Evolutionary conservation across 140 eudicot genomes (phyloP).

Genomic region (Stevia rebaudiana): DNA sequence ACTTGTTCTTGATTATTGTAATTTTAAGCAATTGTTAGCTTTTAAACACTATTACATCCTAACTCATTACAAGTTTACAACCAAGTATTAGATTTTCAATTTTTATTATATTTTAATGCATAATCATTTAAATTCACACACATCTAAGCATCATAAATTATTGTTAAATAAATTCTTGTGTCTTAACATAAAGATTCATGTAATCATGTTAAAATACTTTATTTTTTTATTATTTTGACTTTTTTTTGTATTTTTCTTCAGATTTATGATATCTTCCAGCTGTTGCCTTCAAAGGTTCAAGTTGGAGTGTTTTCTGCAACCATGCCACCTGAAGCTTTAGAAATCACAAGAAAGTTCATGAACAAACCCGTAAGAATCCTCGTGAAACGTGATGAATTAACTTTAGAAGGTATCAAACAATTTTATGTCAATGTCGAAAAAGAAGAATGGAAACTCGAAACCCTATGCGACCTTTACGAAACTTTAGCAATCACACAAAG

Average conservation of each 20-base stretch:
- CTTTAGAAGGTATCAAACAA: slow-evolving; percentile 82
- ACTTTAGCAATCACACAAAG: slow-evolving; percentile 71
- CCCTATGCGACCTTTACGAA: slow-evolving; percentile 79
- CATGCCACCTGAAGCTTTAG: slow-evolving; percentile 89
- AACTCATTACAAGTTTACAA: background rate
- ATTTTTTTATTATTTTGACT: too few relatives aligned
- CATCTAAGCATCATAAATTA: background rate
- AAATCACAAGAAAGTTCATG: slow-evolving; percentile 82
- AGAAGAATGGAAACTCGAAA: slow-evolving; percentile 86
- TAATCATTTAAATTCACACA: background rate
- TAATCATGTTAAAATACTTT: too few relatives aligned
- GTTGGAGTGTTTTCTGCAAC: slow-evolving; percentile 64
- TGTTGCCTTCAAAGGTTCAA: slow-evolving; percentile 35
- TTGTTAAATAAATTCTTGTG: background rate
- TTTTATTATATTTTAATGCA: background rate
- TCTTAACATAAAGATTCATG: background rate
- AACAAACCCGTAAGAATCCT: slow-evolving; percentile 78
- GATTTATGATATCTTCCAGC: slow-evolving; percentile 39
- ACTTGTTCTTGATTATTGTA: background rate
- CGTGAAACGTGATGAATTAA: slow-evolving; percentile 75
- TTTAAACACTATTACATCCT: background rate
- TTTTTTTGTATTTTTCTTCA: background rate
- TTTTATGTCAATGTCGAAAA: slow-evolving; percentile 75
- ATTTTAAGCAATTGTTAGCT: too few relatives aligned
- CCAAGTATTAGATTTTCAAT: background rate